Base-by-base conservation (phyloP, 352 stramenopile species). In the Bremia lactucae region DNA sequence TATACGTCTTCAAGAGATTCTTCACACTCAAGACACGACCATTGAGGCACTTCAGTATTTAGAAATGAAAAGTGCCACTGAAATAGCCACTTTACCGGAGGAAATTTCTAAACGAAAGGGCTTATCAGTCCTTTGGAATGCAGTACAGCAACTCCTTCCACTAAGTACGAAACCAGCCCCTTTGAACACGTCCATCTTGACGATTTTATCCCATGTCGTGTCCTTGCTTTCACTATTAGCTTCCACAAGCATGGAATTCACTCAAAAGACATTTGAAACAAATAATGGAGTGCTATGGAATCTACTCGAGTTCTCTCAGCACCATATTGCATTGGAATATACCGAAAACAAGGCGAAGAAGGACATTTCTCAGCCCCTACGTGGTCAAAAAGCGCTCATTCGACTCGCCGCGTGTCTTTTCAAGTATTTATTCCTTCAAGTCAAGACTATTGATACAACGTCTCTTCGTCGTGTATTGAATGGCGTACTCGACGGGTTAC, bases 401-500 rank as follows among this genome's bases (percentile, higher is more conserved):
- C 79, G 82, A 28, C 52, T 86, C n/a, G 62, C 65, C 6, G 77
- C 77, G 6, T 87, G 89, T 28, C 25, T 86, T 44, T 83, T 87
- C 49, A 85, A 84, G 58, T 61, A 86, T 38, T 24, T 86, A 45
- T 63, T 86, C 46, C 39, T 84, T 19, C 47, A 45, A 28, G 57
- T 47, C 13, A 62, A 79, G 33, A 55, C 74, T 21, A 59, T 70
- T 49, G 55, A 62, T 31, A 57, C 65, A 26, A 37, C 46, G 6
- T 59, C 62, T 38, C 65, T 84, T 29, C 78, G 79, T 14, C 57
- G 55, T 16, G 59, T 83, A 15, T 47, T 89, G 6, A 56, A 63
- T 36, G 73, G 68, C 1, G 23, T 89, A 9, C 51, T 92, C 11
- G 65, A 89, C 24, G 79, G 79, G 8, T 59, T 92, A 18, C 74